Base-by-base conservation (phyloP, 2,329 filamentous ascomycete genomes). In the Pezicula radicicola region DNA sequence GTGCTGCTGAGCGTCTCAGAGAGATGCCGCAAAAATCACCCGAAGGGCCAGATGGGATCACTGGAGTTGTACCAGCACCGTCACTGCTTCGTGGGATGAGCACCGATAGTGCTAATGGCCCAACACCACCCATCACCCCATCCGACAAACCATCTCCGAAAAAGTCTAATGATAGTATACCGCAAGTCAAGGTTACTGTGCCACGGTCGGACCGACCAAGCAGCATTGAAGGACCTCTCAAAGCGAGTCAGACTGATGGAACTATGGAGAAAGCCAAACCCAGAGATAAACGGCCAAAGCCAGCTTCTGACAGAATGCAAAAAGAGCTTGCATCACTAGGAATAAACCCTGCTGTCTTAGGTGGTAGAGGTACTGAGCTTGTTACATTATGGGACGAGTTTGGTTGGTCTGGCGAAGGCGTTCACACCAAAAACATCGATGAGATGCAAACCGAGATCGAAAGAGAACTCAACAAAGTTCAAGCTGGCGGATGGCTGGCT, bases 401-500 rank as follows among this genome's bases (percentile, higher is more conserved):
- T 66, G 91, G 91, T 33, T 97, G 91, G 91, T 85, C 90, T 19
- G 89, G 88, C 45, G 84, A 87, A 46, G 80, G 89, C 57, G 85
- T 91, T 68, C 84, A 89, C 49, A 77, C 84, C 43, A 85, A 87
- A 58, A 88, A 84, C 54, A 84, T 93, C 50, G 89, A 95, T 47
- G 84, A 89, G 48, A 79, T 97, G 66, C 90, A 92, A 71, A 76
- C 81, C 12, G 91, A 96, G 58, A 79, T 97, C 50, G 89, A 93
- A 49, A 84, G 91, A 55, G 92, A 97, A 66, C 82, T 97, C 52
- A 91, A 91, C 58, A 89, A 91, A 60, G 88, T 93, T 2, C 93
- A 97, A 72, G 92, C 92, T 46, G 93, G 91, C 51, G 92, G 90
- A 55, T 97, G 93, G 92, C 77, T 97, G 45, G 87, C 88, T 47